phyloP scores from a whole-genome alignment of 2,329 filamentous ascomycete species.

The Juglanconis sp. region DNA sequence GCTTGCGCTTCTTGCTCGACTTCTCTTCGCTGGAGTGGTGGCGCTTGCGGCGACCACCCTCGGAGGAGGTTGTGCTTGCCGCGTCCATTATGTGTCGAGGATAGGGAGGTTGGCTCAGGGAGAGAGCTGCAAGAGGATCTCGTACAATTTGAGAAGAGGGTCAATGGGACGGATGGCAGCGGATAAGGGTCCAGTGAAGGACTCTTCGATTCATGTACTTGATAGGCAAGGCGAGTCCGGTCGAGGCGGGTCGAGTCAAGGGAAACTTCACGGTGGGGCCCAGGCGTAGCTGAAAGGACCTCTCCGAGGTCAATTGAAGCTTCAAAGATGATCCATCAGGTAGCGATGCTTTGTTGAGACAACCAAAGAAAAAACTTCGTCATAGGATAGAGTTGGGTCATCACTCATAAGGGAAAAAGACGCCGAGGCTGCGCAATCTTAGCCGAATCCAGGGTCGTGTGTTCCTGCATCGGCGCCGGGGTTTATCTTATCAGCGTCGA shows the following conservation, averaged over 20 bases:
- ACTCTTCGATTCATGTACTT: neutral
- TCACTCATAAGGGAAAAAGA: neutral
- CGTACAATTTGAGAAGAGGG: too few relatives aligned
- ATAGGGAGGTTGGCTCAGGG: neutral
- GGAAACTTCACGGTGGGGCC: neutral
- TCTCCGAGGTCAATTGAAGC: neutral
- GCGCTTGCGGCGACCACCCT: slow-evolving; percentile 10
- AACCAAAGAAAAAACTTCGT: neutral
- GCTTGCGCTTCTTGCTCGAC: slow-evolving; percentile 22
- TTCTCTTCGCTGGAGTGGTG: slow-evolving; percentile 9
- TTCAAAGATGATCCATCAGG: neutral
- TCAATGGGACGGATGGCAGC: too few relatives aligned
- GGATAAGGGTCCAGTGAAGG: neutral
- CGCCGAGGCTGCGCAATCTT: neutral
- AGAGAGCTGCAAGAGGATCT: neutral
- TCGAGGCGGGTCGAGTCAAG: neutral
- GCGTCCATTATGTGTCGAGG: slow-evolving; percentile 8
- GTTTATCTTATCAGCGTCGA: slow-evolving; percentile 14
- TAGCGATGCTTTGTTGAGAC: neutral
- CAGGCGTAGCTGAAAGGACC: neutral
- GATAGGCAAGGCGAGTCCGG: too few relatives aligned
- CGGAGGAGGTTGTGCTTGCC: slow-evolving; percentile 15
- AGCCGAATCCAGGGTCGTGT: neutral
- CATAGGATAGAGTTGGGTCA: neutral
- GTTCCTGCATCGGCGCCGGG: slow-evolving; percentile 13